A percentile compares a stretch with the other conserved stretches of the same genome.
phyloP scores from a whole-genome alignment of 2,329 filamentous ascomycete species.

The Pleoardoris graminearum region DNA sequence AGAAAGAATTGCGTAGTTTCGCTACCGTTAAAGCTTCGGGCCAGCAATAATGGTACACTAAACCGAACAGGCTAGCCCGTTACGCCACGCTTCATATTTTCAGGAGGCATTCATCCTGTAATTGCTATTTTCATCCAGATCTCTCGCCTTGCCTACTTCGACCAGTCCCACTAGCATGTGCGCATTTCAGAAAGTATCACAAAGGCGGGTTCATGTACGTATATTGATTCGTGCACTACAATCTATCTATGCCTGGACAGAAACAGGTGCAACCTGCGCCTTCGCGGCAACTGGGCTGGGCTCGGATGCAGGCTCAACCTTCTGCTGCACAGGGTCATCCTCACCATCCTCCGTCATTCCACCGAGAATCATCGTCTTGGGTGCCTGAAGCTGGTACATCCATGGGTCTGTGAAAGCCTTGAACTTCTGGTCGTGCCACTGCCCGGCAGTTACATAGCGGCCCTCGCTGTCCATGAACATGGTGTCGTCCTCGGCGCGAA shows the following conservation, averaged over 20 bases:
- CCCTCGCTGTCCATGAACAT: constrained; percentile 61
- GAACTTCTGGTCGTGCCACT: constrained; percentile 43
- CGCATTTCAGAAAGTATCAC: not conserved
- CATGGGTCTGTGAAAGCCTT: constrained; percentile 32
- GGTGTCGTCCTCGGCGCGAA: constrained; percentile 60
- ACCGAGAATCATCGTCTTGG: constrained; percentile 28
- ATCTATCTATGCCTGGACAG: constrained; percentile 15
- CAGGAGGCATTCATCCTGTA: too few relatives aligned
- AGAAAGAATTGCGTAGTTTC: too few relatives aligned
- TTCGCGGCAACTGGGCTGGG: constrained; percentile 9
- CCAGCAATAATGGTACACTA: too few relatives aligned
- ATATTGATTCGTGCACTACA: not conserved
- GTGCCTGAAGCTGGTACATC: constrained; percentile 28
- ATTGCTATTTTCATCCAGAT: too few relatives aligned
- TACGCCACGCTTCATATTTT: too few relatives aligned
- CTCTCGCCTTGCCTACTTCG: too few relatives aligned
- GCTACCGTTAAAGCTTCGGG: too few relatives aligned
- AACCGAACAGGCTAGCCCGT: too few relatives aligned
- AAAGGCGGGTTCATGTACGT: not conserved
- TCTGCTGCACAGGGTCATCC: constrained; percentile 20
- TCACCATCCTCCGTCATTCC: constrained; percentile 33
- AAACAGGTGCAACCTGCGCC: constrained; percentile 13
- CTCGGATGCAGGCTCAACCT: constrained; percentile 11
- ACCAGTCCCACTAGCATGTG: too few relatives aligned
- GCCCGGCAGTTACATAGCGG: constrained; percentile 55